A percentile compares a stretch with the other conserved stretches of the same genome.
Conservation (phyloP, 805 yeast genomes). For the Lipomyces kockii region DNA sequence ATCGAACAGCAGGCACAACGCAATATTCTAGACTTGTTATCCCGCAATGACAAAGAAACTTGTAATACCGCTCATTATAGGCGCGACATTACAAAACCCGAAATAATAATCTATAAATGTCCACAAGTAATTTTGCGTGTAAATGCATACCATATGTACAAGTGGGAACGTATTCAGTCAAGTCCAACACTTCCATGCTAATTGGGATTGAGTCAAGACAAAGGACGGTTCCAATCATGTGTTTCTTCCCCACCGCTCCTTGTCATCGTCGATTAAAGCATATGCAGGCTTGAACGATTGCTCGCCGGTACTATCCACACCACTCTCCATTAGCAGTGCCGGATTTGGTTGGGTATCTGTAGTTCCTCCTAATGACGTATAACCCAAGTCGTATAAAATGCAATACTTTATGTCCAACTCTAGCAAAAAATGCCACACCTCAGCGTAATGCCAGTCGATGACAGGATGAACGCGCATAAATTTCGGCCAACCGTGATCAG, state of each 20-base stretch:
- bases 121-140: not conserved
- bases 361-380: slow-evolving; percentile 86
- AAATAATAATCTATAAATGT: not conserved
- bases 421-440: slow-evolving; percentile 82
- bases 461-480: slow-evolving; percentile 87
- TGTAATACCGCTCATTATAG: not conserved
- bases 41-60: not conserved
- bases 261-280: slow-evolving; percentile 54
- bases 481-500: slow-evolving; percentile 91
- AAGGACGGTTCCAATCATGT: not conserved
- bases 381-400: slow-evolving; percentile 76
- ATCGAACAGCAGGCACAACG: not conserved
- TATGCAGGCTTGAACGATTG: slow-evolving; percentile 57
- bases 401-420: slow-evolving; percentile 70
- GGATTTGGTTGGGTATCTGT: slow-evolving; percentile 77
- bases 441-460: slow-evolving; percentile 80
- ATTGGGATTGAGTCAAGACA: not conserved
- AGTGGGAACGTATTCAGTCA: not conserved
- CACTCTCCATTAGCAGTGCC: slow-evolving; percentile 45
- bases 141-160: not conserved
- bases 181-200: not conserved
- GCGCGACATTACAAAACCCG: not conserved
- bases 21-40: not conserved
- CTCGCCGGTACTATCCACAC: slow-evolving; percentile 40
- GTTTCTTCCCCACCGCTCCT: slow-evolving; percentile 57